These are phyloP conservation scores for Davidsoniella virescens DNA, from an alignment of 2,329 filamentous ascomycete genomes.

Conservation along the genomic window DNA sequence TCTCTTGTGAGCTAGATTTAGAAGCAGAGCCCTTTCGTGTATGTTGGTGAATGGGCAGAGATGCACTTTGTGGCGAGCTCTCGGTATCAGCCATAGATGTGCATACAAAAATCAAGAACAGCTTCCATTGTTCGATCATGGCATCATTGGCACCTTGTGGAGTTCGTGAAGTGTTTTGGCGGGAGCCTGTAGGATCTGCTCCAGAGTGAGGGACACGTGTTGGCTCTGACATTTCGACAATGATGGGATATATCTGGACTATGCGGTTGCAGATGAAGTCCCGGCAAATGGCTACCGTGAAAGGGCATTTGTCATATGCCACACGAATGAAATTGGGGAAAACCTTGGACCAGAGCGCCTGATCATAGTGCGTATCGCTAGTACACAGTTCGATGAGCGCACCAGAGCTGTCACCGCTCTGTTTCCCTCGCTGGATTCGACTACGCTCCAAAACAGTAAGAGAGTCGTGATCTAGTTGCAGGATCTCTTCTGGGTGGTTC, in stretches of 20 bases:
- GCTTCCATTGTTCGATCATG: constrained; percentile 91
- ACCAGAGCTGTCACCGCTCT: constrained; percentile 67
- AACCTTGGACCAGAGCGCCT: constrained; percentile 92
- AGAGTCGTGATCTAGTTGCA: constrained; percentile 85
- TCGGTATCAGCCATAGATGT: constrained; percentile 82
- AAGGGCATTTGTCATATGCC: constrained; percentile 78
- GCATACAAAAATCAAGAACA: constrained; percentile 93
- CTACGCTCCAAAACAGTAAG: constrained; percentile 85
- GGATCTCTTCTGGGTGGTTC: constrained; percentile 70
- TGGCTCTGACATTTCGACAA: constrained; percentile 63
- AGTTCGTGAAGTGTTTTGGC: constrained; percentile 31
- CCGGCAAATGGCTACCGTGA: constrained; percentile 76
- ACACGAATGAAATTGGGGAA: constrained; percentile 90
- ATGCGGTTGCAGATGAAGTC: constrained; percentile 88
- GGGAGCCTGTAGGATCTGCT: constrained; percentile 38
- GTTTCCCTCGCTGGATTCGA: constrained; percentile 75
- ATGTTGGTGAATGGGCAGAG: constrained; percentile 41
- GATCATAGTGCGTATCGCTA: constrained; percentile 87
- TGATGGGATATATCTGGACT: constrained; percentile 78
- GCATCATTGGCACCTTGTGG: constrained; percentile 67
- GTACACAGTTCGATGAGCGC: constrained; percentile 87
- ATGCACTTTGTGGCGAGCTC: constrained; percentile 31
- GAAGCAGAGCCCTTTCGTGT: constrained; percentile 60
- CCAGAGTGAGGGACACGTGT: constrained; percentile 48
- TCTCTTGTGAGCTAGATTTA: constrained; percentile 48